Conservation (phyloP, 2,329 filamentous ascomycete species). For the Drechmeria coniospora region DNA sequence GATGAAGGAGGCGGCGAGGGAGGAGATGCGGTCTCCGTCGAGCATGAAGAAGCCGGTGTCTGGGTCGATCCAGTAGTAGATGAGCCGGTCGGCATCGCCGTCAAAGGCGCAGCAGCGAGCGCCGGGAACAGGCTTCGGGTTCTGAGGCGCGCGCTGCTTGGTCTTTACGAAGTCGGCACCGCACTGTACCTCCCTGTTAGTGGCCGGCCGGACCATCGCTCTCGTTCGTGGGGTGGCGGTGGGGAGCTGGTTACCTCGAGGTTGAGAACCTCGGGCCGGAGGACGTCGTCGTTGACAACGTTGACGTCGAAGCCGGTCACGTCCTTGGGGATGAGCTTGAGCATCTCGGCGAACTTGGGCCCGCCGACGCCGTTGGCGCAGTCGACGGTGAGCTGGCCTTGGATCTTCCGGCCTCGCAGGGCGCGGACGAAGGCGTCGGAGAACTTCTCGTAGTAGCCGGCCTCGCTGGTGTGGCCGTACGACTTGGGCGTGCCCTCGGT, state of each 20-base stretch:
- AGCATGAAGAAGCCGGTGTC: conserved; percentile 79
- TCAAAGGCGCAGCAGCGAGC: conserved; percentile 83
- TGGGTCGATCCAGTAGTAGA: conserved; percentile 84
- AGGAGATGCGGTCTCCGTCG: conserved; percentile 93
- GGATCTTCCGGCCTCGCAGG: conserved; percentile 59
- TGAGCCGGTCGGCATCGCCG: conserved; percentile 86
- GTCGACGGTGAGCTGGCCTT: conserved; percentile 69
- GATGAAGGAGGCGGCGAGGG: conserved; percentile 84
- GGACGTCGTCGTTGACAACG: conserved; percentile 83
- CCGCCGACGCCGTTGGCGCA: conserved; percentile 95
- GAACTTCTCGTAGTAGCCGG: conserved; percentile 91
- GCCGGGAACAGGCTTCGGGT: conserved; percentile 58
- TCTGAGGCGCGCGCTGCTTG: conserved; percentile 76
- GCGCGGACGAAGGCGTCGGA: conserved; percentile 70
- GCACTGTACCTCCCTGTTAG: conserved; percentile 36
- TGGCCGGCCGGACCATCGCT: too few relatives aligned
- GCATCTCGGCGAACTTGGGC: conserved; percentile 71
- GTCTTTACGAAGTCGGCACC: conserved; percentile 98
- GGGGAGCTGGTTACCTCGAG: conserved; percentile 47
- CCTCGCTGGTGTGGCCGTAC: conserved; percentile 79
- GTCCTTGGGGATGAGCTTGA: conserved; percentile 63
- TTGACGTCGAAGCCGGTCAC: conserved; percentile 65
- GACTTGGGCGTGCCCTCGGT: conserved; percentile 74
- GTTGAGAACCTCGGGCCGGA: conserved; percentile 80
- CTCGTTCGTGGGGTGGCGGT: too few relatives aligned